Conservation (phyloP, 495 filamentous ascomycete species). For the Podospora conica region DNA sequence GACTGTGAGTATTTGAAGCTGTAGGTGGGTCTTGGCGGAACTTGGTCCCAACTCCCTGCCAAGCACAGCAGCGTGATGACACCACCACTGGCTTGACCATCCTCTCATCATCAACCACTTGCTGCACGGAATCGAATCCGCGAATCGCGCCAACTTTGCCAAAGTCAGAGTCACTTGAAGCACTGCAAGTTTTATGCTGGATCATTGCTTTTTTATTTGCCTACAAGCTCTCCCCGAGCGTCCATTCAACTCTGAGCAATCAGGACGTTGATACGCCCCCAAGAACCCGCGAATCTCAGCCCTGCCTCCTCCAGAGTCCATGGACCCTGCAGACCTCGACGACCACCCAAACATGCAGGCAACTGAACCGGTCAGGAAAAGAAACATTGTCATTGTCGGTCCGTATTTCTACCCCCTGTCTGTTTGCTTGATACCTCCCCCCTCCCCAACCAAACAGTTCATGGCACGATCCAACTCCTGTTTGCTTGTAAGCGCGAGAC, state of each 20-base stretch:
- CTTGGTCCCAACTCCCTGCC: neutral
- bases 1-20: too few species aligned
- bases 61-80: neutral
- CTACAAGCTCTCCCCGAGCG: neutral
- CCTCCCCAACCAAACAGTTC: neutral
- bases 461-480: neutral
- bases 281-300: neutral
- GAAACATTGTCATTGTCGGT: conserved; percentile 68
- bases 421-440: neutral
- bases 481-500: neutral
- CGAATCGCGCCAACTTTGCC: neutral
- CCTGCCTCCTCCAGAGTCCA: neutral
- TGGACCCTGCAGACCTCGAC: neutral
- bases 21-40: neutral
- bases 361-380: conserved; percentile 11
- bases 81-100: neutral
- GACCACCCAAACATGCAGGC: neutral
- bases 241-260: neutral
- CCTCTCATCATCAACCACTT: neutral
- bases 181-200: neutral
- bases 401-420: conserved; percentile 19
- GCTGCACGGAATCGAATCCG: neutral
- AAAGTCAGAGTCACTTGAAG: neutral
- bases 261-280: neutral
- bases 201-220: neutral